Evolutionary conservation across 176 grass and related monocot genomes (phyloP).

Genomic region (Luzula sylvatica): DNA sequence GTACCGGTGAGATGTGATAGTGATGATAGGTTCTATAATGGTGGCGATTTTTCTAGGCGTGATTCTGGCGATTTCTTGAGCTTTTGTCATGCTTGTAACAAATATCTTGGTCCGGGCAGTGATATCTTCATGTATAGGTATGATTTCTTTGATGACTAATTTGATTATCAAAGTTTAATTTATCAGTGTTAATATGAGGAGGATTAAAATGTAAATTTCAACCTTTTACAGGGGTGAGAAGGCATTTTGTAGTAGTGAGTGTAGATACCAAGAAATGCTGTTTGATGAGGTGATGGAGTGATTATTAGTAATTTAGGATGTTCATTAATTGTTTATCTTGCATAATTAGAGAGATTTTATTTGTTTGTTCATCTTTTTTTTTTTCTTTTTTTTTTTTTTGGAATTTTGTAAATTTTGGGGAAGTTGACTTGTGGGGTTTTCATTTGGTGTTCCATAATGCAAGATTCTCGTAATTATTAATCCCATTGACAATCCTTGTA

Average conservation of each 20-base stretch:
- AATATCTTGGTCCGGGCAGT: conserved; percentile 42
- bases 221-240: conserved; percentile 42
- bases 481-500: background rate
- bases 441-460: conserved; percentile 15
- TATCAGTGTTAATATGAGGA: background rate
- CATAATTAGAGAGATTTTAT: background rate
- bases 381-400: background rate
- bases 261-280: conserved; percentile 46
- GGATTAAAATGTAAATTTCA: background rate
- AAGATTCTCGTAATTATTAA: conserved; percentile 1
- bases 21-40: background rate
- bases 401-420: conserved; percentile 13
- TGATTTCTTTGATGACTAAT: background rate
- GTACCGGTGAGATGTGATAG: conserved; percentile 16
- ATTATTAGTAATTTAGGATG: conserved; percentile 8
- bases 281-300: conserved; percentile 26
- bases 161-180: background rate
- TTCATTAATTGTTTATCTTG: too few species aligned
- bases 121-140: conserved; percentile 74
- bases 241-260: conserved; percentile 60
- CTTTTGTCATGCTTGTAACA: conserved; percentile 56
- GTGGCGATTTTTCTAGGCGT: background rate
- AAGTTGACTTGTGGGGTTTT: conserved; percentile 12
- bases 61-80: conserved; percentile 31
- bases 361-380: conserved; percentile 2